Evolutionary conservation across 495 filamentous ascomycete species (phyloP).

Genomic region (Neurospora pannonica): DNA sequence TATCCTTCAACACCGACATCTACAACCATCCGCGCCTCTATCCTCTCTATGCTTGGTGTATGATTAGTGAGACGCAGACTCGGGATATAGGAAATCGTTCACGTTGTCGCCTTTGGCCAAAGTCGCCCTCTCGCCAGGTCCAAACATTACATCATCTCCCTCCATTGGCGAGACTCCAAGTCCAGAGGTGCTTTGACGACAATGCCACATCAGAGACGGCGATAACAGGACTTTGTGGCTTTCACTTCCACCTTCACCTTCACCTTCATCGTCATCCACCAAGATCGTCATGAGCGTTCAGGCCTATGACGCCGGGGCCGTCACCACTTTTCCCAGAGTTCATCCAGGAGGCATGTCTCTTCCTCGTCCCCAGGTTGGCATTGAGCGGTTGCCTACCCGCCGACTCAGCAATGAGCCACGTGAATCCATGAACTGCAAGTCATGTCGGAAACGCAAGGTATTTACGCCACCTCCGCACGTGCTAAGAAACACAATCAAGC

Average conservation of each 20-base stretch:
- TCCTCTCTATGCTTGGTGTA: neutral
- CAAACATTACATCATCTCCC: neutral
- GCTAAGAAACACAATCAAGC: neutral
- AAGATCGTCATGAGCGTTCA: constrained; percentile 14
- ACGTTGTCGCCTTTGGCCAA: neutral
- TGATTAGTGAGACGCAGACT: neutral
- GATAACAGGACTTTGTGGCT: constrained; percentile 2
- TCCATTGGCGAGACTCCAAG: neutral
- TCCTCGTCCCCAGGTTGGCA: constrained; percentile 65
- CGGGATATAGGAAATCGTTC: neutral
- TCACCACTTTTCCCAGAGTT: constrained; percentile 20
- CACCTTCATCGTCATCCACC: neutral
- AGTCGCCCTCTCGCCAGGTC: neutral
- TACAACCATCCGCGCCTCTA: neutral
- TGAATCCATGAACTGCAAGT: constrained; percentile 92
- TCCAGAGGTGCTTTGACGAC: neutral
- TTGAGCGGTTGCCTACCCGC: constrained; percentile 68
- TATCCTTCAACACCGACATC: neutral
- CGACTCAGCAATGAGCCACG: constrained; percentile 66
- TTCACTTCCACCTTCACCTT: neutral
- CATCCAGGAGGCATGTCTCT: constrained; percentile 44
- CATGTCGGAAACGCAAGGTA: constrained; percentile 82
- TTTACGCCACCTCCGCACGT: constrained; percentile 1
- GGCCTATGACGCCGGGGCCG: constrained; percentile 16
- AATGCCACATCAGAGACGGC: neutral